Evolutionary conservation across 2,329 filamentous ascomycete species (phyloP), one percentile per base, ranked within the genome.

Genomic region (Colletotrichum lentis): DNA sequence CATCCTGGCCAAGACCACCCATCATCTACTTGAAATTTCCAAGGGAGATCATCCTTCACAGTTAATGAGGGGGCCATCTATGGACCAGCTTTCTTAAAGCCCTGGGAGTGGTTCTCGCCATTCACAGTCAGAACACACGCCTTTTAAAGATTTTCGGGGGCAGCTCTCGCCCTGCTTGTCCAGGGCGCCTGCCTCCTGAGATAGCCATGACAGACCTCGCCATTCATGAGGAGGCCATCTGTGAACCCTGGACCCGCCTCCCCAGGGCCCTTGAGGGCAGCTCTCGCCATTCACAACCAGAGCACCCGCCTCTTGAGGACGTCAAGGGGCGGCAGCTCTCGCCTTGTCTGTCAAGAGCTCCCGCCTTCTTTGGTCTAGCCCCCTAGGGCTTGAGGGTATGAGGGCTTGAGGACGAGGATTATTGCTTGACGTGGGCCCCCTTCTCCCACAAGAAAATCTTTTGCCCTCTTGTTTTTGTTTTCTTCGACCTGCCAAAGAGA

Each of bases 361-460:
- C 56, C 44, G 31, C n/a, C 56, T 59, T 11, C 24, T 59, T 46
- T 46, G 46, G 35, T 37, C 44, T 49, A 49, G 20, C 12, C 43
- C 27, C 24, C 27, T 39, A 35, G 31, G 31, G 31, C 31, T 35
- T 35, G 31, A 35, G 31, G 31, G 31, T 59, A 43, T 59, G 12
- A 16, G 14, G 18, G 20, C 41, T 18, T 5, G 35, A 59, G 43
- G 31, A 14, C 7, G 31, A 49, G 44, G 8, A n/a, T 7, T 8
- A 24, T 39, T 27, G n/a, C n/a, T 20, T 46, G 27, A 46, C 55
- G 24, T 35, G 55, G 14, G 22, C 4, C 7, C 4, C 5, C n/a
- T 14, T 58, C 43, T 11, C 27, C 35, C n/a, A 35, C 31, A 35
- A 37, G 11, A 12, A 24, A 59, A 24, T 18, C 16, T n/a, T 22